Evolutionary conservation across 371 early-diverging fungal species (phyloP), one percentile per base, ranked within the genome.

Genomic region (Mortierella sp.): DNA sequence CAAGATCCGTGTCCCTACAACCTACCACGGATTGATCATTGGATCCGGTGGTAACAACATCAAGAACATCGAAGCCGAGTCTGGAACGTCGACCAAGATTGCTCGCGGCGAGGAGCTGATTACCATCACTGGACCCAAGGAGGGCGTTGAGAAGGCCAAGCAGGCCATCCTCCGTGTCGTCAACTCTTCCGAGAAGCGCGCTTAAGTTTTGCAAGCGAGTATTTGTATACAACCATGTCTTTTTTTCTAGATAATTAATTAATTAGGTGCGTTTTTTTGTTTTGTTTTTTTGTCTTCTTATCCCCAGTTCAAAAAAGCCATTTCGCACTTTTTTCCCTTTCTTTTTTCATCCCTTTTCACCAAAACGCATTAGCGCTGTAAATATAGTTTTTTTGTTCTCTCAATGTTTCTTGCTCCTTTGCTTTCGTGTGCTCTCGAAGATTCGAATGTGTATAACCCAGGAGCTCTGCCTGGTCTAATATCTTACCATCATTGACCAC

Each of bases 11-110:
- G 84, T 93, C 14, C 92, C 91, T n/a, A 90, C 89, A 6, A 84
- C 83, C n/a, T 81, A 86, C 70, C 94, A 94, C 78, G 90, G 94
- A 70, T 81, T 90, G 72, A 90, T 94, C 42, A 93, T 94, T 75
- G 95, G 95, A 45, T 89, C 91, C 44, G 91, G 88, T 45, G 94
- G 94, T 34, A 88, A 87, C 44, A 91, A 89, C 75, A 91, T 94
- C 68, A 85, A 88, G 55, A 80, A 87, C 55, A 91, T 94, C 74
- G 92, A 93, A 75, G 87, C 82, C 19, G 90, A 88, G 28, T 91
- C 93, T 19, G 88, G 88, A 42, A 93, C 92, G 50, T 85, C 88
- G 11, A 84, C 94, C 79, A 85, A 90, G n/a, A 90, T 94, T 38
- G 89, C 92, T 34, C 88, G 88, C 52, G 73, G 74, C 72, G 87